Conservation (phyloP, 495 filamentous ascomycete genomes). For the Trichocladium uniseriatum region DNA sequence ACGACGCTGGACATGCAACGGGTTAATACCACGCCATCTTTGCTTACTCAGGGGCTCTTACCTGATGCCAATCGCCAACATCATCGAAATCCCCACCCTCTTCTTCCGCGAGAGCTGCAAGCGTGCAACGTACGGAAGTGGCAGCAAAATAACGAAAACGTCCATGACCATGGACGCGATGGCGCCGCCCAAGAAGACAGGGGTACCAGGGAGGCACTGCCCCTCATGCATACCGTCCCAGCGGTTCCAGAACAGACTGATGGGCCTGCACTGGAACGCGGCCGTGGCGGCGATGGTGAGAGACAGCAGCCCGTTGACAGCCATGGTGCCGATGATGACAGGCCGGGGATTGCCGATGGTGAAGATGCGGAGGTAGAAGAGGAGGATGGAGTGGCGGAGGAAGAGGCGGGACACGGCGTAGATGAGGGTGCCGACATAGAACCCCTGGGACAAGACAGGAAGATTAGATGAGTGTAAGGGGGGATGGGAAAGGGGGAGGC, state of each 20-base stretch:
- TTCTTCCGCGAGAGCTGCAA: slow-evolving; percentile 37
- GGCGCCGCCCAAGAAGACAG: slow-evolving; percentile 34
- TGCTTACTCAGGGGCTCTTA: too few species aligned
- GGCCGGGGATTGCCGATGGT: slow-evolving; percentile 4
- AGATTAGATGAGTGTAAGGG: neutral
- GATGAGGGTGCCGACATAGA: slow-evolving; percentile 14
- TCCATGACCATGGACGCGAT: slow-evolving; percentile 47
- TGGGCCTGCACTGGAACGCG: slow-evolving; percentile 25
- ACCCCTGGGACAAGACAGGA: neutral
- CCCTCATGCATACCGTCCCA: slow-evolving; percentile 20
- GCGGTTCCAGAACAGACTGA: slow-evolving; percentile 23
- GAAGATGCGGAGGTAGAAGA: slow-evolving; percentile 35
- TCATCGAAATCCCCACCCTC: slow-evolving; percentile 41
- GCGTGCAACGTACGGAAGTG: slow-evolving; percentile 36
- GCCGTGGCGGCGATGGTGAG: slow-evolving; percentile 10
- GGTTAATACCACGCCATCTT: too few species aligned
- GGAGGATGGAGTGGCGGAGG: slow-evolving; percentile 35
- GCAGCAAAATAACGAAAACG: slow-evolving; percentile 42
- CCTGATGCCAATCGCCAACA: slow-evolving; percentile 44
- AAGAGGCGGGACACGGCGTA: slow-evolving; percentile 25
- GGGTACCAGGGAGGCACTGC: slow-evolving; percentile 14
- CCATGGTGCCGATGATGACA: slow-evolving; percentile 20
- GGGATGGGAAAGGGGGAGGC: neutral
- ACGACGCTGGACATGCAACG: slow-evolving; percentile 5
- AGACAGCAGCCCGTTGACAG: slow-evolving; percentile 10